Evolutionary conservation across 345 rosid species (phyloP).

Genomic region (Brassica napus): DNA sequence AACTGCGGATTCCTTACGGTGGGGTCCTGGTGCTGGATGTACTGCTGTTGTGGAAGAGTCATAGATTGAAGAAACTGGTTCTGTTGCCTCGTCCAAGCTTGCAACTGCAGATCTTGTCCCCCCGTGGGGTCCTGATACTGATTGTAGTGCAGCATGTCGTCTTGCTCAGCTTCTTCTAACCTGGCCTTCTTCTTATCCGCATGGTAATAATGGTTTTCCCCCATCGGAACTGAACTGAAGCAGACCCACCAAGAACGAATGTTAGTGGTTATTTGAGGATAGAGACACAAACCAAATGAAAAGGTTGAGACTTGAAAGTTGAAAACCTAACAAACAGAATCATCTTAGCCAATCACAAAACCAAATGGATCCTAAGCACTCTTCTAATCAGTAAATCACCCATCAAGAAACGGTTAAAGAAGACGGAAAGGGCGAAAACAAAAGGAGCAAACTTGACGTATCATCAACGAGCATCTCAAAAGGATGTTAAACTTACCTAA

Average conservation of each 20-base stretch:
- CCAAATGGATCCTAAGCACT: not conserved
- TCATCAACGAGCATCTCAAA: not conserved
- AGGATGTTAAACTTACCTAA: not conserved
- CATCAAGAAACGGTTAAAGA: not conserved
- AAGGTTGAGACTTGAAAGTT: not conserved
- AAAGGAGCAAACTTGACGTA: not conserved
- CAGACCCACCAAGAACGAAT: constrained; percentile 33
- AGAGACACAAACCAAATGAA: not conserved
- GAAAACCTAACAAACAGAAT: not conserved
- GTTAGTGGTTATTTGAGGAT: constrained; percentile 12
- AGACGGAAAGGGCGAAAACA: not conserved
- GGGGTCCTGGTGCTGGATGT: constrained; percentile 74
- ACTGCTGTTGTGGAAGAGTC: constrained; percentile 56
- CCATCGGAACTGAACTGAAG: constrained; percentile 28
- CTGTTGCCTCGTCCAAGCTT: constrained; percentile 54
- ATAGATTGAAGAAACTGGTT: constrained; percentile 60
- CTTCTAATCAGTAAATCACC: not conserved
- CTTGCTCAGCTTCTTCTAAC: constrained; percentile 83
- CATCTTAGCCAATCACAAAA: not conserved
- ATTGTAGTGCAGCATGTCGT: constrained; percentile 63
- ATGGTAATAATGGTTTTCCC: constrained; percentile 29
- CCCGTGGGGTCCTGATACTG: constrained; percentile 64
- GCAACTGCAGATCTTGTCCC: constrained; percentile 67
- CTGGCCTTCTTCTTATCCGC: constrained; percentile 65
- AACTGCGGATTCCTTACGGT: constrained; percentile 65